phyloP scores from a whole-genome alignment of 495 filamentous ascomycete species.

The Aspergillus wentii region DNA sequence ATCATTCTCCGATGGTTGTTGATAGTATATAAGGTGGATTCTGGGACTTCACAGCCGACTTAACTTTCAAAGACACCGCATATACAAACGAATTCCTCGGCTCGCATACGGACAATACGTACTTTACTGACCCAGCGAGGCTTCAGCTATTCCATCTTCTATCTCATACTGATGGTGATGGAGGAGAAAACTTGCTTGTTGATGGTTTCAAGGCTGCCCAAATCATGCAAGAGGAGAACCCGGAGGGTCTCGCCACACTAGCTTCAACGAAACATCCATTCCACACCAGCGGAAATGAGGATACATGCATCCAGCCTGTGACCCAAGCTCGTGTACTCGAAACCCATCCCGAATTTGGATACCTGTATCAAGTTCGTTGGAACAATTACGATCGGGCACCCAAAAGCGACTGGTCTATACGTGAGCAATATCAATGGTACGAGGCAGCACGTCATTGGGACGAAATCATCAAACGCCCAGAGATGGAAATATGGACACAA shows the following conservation, averaged over 20 bases:
- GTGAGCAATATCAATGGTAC: slow-evolving; percentile 61
- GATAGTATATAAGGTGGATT: slow-evolving; percentile 59
- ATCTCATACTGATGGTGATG: slow-evolving; percentile 59
- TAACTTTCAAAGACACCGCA: slow-evolving; percentile 86
- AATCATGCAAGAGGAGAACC: slow-evolving; percentile 44
- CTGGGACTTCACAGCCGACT: slow-evolving; percentile 89
- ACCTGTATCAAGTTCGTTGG: slow-evolving; percentile 73
- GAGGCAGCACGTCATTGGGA: slow-evolving; percentile 64
- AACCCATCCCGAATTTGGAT: slow-evolving; percentile 24
- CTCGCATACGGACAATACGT: slow-evolving; percentile 88
- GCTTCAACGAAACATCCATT: slow-evolving; percentile 49
- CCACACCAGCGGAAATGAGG: slow-evolving; percentile 83
- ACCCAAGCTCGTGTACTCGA: slow-evolving; percentile 59
- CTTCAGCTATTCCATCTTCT: slow-evolving; percentile 89
- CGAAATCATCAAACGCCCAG: slow-evolving; percentile 47
- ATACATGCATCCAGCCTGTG: slow-evolving; percentile 69
- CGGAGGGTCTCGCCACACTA: slow-evolving; percentile 48
- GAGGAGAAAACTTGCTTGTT: slow-evolving; percentile 72
- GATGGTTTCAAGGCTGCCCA: slow-evolving; percentile 75
- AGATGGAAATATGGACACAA: slow-evolving; percentile 67
- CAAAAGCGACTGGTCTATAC: slow-evolving; percentile 32
- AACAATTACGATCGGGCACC: slow-evolving; percentile 82
- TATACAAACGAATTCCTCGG: slow-evolving; percentile 75
- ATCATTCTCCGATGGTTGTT: too few species aligned
- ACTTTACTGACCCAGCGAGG: slow-evolving; percentile 85